Conservation (phyloP, 2,329 filamentous ascomycete genomes). For the Aaosphaeria arxii region DNA sequence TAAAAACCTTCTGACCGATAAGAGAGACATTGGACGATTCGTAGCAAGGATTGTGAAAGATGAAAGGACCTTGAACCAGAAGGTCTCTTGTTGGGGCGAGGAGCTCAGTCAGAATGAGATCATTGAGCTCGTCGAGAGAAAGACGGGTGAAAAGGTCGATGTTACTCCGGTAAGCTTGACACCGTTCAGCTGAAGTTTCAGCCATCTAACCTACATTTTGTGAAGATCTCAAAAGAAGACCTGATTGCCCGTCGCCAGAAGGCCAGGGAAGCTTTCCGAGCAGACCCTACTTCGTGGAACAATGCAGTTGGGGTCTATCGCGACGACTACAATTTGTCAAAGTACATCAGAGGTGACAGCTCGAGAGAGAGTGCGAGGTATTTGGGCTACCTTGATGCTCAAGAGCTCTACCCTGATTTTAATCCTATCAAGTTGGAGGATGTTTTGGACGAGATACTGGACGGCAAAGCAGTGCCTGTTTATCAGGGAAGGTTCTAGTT, state of each 20-base stretch:
- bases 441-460: conserved; percentile 23
- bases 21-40: conserved; percentile 53
- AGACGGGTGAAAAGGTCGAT: conserved; percentile 49
- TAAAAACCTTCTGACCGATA: conserved; percentile 46
- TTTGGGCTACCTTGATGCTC: conserved; percentile 52
- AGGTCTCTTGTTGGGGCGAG: conserved; percentile 50
- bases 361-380: conserved; percentile 52
- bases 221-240: background rate
- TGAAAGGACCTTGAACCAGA: conserved; percentile 52
- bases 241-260: background rate
- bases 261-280: background rate
- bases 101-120: conserved; percentile 48
- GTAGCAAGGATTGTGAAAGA: conserved; percentile 53
- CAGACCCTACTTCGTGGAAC: background rate
- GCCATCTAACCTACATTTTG: background rate
- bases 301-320: background rate
- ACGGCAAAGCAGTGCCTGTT: background rate
- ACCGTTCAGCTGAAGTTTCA: background rate
- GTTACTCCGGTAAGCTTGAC: conserved; percentile 34
- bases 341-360: conserved; percentile 56
- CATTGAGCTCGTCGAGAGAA: conserved; percentile 44
- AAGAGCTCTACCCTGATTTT: conserved; percentile 55
- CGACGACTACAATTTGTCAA: conserved; percentile 8
- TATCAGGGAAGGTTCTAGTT: too few relatives aligned
- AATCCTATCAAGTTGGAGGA: conserved; percentile 21